Percentiles rank a stretch among this genome's conserved stretches.
Evolutionary conservation across 805 yeast species (phyloP).

Genomic region (Schizosaccharomyces lindneri): DNA sequence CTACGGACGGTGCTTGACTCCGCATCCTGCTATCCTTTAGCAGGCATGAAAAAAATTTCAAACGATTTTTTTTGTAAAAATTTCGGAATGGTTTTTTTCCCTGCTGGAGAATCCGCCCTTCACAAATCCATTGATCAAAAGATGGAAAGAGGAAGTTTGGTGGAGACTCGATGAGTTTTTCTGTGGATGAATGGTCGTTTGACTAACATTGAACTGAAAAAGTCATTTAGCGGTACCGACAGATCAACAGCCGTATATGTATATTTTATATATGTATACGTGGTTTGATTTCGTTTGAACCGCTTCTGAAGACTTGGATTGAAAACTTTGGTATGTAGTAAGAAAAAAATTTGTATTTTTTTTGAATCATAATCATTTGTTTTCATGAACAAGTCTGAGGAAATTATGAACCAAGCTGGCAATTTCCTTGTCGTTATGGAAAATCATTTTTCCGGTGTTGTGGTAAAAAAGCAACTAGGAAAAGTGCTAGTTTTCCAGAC

Average conservation of each 20-base stretch:
- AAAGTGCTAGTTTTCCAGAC: no score
- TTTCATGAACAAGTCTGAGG: not conserved
- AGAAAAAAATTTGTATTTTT: constrained; percentile 11
- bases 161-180: not conserved
- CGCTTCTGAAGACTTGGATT: not conserved
- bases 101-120: not conserved
- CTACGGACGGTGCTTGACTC: not conserved
- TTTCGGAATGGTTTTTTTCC: not conserved
- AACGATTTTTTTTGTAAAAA: no score
- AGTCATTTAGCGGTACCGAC: not conserved
- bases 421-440: not conserved
- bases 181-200: not conserved
- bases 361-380: not conserved
- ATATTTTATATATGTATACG: not conserved
- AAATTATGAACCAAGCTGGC: not conserved
- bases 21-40: not conserved
- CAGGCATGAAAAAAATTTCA: not conserved
- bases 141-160: not conserved
- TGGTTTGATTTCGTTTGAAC: not conserved
- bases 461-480: not conserved
- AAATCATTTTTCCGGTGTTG: not conserved
- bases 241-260: not conserved
- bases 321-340: no score
- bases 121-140: not conserved
- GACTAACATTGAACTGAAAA: not conserved